Percentiles rank a stretch among this genome's conserved stretches.
These are phyloP conservation scores for Astrocystis sublimbata DNA, from an alignment of 495 filamentous ascomycete species.

Conservation along the genomic window DNA sequence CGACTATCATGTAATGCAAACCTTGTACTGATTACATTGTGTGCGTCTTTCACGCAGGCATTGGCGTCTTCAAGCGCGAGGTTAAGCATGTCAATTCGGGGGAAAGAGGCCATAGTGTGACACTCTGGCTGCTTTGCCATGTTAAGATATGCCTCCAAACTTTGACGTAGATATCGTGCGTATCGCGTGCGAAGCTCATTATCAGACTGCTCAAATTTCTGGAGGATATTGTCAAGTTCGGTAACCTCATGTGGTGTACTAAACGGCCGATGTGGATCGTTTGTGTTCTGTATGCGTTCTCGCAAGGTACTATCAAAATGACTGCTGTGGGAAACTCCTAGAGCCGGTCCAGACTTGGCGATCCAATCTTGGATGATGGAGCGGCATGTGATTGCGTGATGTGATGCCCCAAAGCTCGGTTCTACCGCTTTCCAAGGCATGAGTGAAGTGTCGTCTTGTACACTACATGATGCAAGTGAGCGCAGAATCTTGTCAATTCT, in stretches of 20 bases:
- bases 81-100: constrained; percentile 22
- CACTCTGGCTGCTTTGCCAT: constrained; percentile 3
- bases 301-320: background rate
- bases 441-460: background rate
- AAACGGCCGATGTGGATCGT: background rate
- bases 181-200: constrained; percentile 38
- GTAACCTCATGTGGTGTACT: background rate
- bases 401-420: background rate
- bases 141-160: constrained; percentile 32
- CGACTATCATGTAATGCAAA: constrained; percentile 31
- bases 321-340: no score
- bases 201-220: constrained; percentile 28
- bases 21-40: constrained; percentile 19
- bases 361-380: background rate
- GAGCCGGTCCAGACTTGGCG: background rate
- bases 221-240: constrained; percentile 42
- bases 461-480: constrained; percentile 1
- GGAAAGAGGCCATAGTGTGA: constrained; percentile 3
- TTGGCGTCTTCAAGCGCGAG: constrained; percentile 24
- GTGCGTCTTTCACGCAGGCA: constrained; percentile 8
- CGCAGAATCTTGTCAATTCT: constrained; percentile 43
- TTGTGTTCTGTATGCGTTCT: background rate
- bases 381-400: background rate
- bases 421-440: background rate
- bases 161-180: constrained; percentile 42